phyloP scores from a whole-genome alignment of 441 rosid species.

The Pelargonium australe region DNA sequence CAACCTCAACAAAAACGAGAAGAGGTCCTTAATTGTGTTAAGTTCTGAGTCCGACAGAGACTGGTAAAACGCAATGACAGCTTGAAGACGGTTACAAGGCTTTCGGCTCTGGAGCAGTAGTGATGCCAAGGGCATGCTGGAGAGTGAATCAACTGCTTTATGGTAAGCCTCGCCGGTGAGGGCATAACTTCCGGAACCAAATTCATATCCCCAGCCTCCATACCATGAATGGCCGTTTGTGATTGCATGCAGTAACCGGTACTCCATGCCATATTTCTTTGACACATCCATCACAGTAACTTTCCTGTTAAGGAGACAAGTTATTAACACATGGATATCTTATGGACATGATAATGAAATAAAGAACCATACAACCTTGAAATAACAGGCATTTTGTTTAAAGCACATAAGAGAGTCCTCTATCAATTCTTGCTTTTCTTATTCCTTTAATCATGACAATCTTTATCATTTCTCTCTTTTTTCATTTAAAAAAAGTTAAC shows the following conservation, averaged over 20 bases:
- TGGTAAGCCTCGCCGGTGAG: constrained; percentile 31
- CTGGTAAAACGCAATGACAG: constrained; percentile 40
- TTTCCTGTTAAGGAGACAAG: constrained; percentile 28
- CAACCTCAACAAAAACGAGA: constrained; percentile 41
- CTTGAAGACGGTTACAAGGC: constrained; percentile 39
- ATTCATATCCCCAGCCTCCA: neutral
- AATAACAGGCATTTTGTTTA: neutral
- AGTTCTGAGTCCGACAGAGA: constrained; percentile 44
- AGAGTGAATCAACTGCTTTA: constrained; percentile 38
- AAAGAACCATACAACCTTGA: neutral
- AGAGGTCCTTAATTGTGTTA: constrained; percentile 45
- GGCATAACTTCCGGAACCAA: neutral
- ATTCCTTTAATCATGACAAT: no score
- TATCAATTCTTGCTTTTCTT: no score
- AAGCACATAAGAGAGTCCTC: no score
- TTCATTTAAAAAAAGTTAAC: no score
- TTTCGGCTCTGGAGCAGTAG: constrained; percentile 38
- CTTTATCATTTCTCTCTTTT: no score
- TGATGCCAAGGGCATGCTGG: constrained; percentile 36
- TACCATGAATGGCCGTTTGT: neutral
- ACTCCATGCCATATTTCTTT: constrained; percentile 54
- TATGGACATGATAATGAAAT: neutral
- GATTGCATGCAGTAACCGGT: constrained; percentile 29
- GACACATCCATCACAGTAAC: constrained; percentile 72
- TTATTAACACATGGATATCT: neutral